Base-by-base conservation (phyloP, 331 rosid genomes). In the Stylosanthes scabra region DNA sequence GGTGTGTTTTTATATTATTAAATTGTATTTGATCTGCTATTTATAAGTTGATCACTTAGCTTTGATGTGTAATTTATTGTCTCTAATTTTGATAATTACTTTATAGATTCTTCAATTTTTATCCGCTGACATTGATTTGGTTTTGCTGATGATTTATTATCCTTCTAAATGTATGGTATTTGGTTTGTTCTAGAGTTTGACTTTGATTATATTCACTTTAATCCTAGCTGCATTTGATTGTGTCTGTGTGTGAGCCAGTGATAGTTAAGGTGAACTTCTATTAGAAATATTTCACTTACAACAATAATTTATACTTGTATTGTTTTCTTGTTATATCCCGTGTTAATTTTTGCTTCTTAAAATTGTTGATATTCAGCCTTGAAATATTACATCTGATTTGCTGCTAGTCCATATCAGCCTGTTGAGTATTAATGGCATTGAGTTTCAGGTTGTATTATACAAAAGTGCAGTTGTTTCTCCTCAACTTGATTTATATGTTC, bases 401-500 rank as follows among this genome's bases (percentile, higher is more conserved):
- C 57, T 11, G 57, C 20, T n/a, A 5, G 49, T 34, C 25, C 14
- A 25, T 40, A 45, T 12, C 10, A 4, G 8, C 16, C 16, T 63
- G 2, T 9, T 66, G 5, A 13, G 16, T 2, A n/a, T 25, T 31
- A 37, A 76, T 67, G 74, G 60, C 13, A 45, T 81, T 31, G 37
- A 31, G 40, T 59, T 79, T 47, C 82, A 92, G 98, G 91, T 94
- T 95, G 10, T 92, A 95, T 79, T 95, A 57, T 82, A 88, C 99
- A 10, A 88, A 74, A 77, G 90, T 95, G 71, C 89, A 83, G 78
- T 76, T 95, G 80, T 98, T 47, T 81, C 93, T 85, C 99, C 99
- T 71, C 90, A 98, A 27, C 88, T 63, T 25, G 98, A 92, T 50
- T 95, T 87, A 68, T 59, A 82, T 71, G 98, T 95, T 83, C 99